Conservation (phyloP, 2,329 filamentous ascomycete species). For the Thelonectria rubi region DNA sequence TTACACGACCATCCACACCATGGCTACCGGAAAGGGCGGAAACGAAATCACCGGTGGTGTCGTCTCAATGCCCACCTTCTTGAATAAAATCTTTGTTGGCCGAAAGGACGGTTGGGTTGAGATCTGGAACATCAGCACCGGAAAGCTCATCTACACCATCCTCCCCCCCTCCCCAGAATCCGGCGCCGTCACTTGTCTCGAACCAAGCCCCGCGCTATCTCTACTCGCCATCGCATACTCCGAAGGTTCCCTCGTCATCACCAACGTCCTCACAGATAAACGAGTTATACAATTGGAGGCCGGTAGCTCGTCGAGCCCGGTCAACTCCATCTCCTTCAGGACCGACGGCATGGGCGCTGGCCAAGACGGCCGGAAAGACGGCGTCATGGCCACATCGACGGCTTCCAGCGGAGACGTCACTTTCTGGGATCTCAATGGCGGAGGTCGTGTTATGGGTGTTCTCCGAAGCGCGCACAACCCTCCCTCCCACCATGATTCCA, state of each 20-base stretch:
- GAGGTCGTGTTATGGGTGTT: slow-evolving; percentile 85
- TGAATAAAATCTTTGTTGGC: slow-evolving; percentile 95
- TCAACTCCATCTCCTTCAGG: slow-evolving; percentile 88
- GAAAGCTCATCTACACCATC: slow-evolving; percentile 90
- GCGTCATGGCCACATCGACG: slow-evolving; percentile 93
- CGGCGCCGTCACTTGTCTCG: slow-evolving; percentile 86
- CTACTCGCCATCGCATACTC: slow-evolving; percentile 89
- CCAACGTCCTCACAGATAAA: slow-evolving; percentile 83
- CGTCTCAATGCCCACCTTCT: slow-evolving; percentile 89
- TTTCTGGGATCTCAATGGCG: slow-evolving; percentile 94
- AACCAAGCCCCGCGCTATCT: slow-evolving; percentile 84
- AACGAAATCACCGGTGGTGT: slow-evolving; percentile 80
- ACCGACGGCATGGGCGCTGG: slow-evolving; percentile 90
- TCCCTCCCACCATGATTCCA: slow-evolving; percentile 62
- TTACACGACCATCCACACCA: slow-evolving; percentile 82
- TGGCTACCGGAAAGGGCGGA: slow-evolving; percentile 63
- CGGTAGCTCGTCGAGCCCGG: slow-evolving; percentile 69
- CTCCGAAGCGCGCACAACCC: slow-evolving; percentile 89
- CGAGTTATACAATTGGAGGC: slow-evolving; percentile 74
- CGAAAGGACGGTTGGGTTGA: slow-evolving; percentile 89
- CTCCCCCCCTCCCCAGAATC: slow-evolving; percentile 76
- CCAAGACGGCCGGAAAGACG: slow-evolving; percentile 82
- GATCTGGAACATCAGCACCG: slow-evolving; percentile 96
- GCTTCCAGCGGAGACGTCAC: slow-evolving; percentile 84
- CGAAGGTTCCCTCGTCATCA: slow-evolving; percentile 79